phyloP scores from a whole-genome alignment of 2,329 filamentous ascomycete species.

The Sporothrix inflata region DNA sequence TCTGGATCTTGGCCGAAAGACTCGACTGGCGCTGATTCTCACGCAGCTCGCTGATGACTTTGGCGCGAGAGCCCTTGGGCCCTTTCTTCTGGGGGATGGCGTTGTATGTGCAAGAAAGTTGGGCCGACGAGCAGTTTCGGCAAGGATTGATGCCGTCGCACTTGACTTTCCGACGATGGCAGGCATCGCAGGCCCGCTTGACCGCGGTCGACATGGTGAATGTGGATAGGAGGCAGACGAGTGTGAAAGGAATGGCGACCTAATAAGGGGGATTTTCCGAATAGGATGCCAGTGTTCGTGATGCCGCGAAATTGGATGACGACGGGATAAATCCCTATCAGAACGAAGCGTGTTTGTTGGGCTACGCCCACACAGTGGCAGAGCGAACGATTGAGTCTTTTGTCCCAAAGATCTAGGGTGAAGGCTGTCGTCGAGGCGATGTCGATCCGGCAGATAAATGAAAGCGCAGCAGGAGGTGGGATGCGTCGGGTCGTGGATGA shows the following conservation, averaged over 20 bases:
- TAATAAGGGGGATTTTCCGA: no score
- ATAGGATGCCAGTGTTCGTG: not conserved
- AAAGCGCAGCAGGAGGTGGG: not conserved
- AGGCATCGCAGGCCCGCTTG: slow-evolving; percentile 71
- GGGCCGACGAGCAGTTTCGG: slow-evolving; percentile 69
- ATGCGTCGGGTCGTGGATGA: not conserved
- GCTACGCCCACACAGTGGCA: not conserved
- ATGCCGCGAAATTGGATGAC: not conserved
- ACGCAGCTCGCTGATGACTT: slow-evolving; percentile 74
- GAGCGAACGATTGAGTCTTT: not conserved
- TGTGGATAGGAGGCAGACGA: no score
- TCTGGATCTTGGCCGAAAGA: slow-evolving; percentile 64
- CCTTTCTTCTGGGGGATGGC: slow-evolving; percentile 77
- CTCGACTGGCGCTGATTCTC: slow-evolving; percentile 70
- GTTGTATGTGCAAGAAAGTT: slow-evolving; percentile 73
- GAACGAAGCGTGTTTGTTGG: not conserved
- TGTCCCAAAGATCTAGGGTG: not conserved
- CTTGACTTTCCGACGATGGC: slow-evolving; percentile 74
- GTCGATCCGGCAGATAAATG: not conserved
- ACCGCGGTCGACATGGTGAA: slow-evolving; percentile 54
- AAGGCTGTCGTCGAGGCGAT: not conserved
- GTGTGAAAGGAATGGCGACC: no score
- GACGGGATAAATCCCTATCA: not conserved
- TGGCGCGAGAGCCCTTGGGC: slow-evolving; percentile 73
- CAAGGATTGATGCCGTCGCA: slow-evolving; percentile 73